A percentile compares a stretch with the other conserved stretches of the same genome.
Conservation (phyloP, 345 rosid genomes). For the Cochlearia excelsa region DNA sequence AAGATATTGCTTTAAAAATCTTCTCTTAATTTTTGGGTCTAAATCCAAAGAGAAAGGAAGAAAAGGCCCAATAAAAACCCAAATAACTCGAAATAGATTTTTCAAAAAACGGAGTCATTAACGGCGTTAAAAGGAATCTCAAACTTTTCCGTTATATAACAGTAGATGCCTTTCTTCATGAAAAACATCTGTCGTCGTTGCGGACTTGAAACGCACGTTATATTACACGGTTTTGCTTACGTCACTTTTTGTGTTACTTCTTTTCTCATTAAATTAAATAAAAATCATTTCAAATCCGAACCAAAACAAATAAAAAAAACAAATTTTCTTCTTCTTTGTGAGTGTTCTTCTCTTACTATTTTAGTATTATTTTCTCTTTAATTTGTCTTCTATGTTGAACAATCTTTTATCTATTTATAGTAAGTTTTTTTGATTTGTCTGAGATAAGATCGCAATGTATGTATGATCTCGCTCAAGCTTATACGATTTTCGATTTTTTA, state of each 20-base stretch:
- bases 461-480: neutral
- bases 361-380: slow-evolving; percentile 4
- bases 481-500: neutral
- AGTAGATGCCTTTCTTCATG: slow-evolving; percentile 21
- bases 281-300: slow-evolving; percentile 26
- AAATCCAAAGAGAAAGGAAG: too few relatives aligned
- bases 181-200: slow-evolving; percentile 33
- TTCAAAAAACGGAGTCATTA: neutral
- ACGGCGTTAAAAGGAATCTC: neutral
- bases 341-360: slow-evolving; percentile 3
- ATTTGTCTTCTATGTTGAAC: slow-evolving; percentile 8
- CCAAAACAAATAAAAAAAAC: neutral
- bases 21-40: too few relatives aligned
- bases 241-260: slow-evolving; percentile 10
- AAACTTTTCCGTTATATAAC: slow-evolving; percentile 28
- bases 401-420: slow-evolving; percentile 1
- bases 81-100: too few relatives aligned
- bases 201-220: slow-evolving; percentile 39
- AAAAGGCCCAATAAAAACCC: too few relatives aligned
- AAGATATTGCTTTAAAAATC: too few relatives aligned
- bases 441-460: slow-evolving; percentile 25
- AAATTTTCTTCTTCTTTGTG: neutral
- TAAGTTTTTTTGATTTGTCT: neutral
- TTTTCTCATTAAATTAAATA: slow-evolving; percentile 4
- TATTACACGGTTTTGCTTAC: slow-evolving; percentile 15